Evolutionary conservation across 106 monocot species (phyloP).

Genomic region (Apostasia ramifera): DNA sequence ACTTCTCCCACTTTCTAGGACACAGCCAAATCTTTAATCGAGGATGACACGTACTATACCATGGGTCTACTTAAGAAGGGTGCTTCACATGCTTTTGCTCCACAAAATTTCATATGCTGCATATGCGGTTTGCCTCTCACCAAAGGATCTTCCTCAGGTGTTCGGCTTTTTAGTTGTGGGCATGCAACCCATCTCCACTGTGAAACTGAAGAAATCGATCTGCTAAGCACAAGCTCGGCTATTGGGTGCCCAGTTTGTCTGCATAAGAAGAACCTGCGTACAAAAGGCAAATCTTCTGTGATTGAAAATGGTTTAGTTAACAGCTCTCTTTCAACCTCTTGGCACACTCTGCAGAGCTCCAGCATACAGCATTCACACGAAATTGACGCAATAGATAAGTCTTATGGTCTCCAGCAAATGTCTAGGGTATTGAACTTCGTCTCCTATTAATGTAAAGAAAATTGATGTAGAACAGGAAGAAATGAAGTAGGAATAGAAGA

Average conservation of each 20-base stretch:
- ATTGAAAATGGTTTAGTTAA: constrained; percentile 49
- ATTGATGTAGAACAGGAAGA: not conserved
- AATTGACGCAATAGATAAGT: constrained; percentile 55
- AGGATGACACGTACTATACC: constrained; percentile 89
- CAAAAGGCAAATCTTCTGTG: constrained; percentile 29
- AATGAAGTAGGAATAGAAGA: not conserved
- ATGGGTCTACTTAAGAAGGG: constrained; percentile 85
- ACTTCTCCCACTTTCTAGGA: constrained; percentile 30
- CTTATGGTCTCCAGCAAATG: constrained; percentile 52
- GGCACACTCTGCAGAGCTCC: constrained; percentile 12
- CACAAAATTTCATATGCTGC: constrained; percentile 60
- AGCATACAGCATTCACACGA: constrained; percentile 52
- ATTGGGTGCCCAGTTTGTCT: constrained; percentile 68
- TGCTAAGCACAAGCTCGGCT: constrained; percentile 10
- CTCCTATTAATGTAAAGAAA: not conserved
- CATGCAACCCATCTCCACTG: constrained; percentile 90
- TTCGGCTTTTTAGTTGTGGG: constrained; percentile 83
- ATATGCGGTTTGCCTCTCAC: constrained; percentile 68
- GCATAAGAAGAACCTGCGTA: constrained; percentile 43
- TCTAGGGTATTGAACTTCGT: constrained; percentile 42
- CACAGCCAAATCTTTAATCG: constrained; percentile 89
- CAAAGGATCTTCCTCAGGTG: constrained; percentile 48
- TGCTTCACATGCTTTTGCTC: constrained; percentile 77
- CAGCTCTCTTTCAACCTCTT: constrained; percentile 10
- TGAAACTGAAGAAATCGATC: constrained; percentile 58